Evolutionary conservation across 768 basidiomycete genomes (phyloP), one percentile per base, ranked within the genome.

Genomic region (Mycena leptocephala): DNA sequence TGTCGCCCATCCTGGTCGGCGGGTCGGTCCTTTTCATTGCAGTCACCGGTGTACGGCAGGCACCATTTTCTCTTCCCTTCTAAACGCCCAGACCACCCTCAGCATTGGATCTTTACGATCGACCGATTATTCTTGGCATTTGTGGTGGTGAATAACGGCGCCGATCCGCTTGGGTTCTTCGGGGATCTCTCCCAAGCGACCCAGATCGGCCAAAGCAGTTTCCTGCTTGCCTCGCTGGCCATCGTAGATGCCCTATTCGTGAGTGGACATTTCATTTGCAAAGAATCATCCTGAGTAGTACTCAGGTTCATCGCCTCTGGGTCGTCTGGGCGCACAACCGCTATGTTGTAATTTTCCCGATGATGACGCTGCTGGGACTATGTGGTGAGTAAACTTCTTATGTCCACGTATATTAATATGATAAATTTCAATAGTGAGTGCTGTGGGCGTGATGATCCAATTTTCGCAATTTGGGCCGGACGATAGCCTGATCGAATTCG

Each of bases 91-190:
- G 13, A 46, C 18, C 16, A 2, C 43, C 20, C 13, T 51, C 24
- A 74, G 72, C 72, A 74, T 58, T 74, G 72, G 72, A 41, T 68
- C 65, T 22, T 67, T 0, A 61, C 46, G 18, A 53, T 74, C 33
- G 56, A 74, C 28, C 58, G 72, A 3, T 20, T 74, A 11, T 74
- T 74, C 24, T 33, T 74, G 11, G 72, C 72, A 8, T 74, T 67
- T 16, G 65, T 62, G 1, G 9, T 7, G 8, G 56, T 74, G 13
- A 30, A 59, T 18, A 33, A 48, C 30, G 64, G 72, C 1, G n/a
- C 30, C n/a, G 24, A 62, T 26, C 72, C 72, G 13, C 5, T 67
- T 1, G 11, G 7, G 11, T 74, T 74, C 48, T 74, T 68, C 28
- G 72, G 43, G 2, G 72, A 74, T 8, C 61, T 68, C 33, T 61